Percentiles rank a stretch among this genome's conserved stretches.
Evolutionary conservation across 371 early-diverging fungal species (phyloP).

Genomic region (Capillidium heterosporum): DNA sequence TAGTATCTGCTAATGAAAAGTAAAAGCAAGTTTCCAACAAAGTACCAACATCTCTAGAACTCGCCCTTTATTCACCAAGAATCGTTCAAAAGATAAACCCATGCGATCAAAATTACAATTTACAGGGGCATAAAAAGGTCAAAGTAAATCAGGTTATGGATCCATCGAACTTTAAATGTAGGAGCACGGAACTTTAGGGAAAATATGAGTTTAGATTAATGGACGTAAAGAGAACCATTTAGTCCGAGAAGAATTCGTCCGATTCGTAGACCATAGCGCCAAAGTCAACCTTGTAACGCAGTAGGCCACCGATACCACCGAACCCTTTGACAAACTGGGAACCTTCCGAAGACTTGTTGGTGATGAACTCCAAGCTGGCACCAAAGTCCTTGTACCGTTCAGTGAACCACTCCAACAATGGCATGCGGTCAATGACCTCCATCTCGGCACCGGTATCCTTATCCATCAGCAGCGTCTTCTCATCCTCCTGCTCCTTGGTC

Average conservation of each 20-base stretch:
- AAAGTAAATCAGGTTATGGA: too few relatives aligned
- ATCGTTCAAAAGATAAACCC: too few relatives aligned
- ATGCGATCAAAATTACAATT: too few relatives aligned
- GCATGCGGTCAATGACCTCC: slow-evolving; percentile 58
- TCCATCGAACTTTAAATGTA: too few relatives aligned
- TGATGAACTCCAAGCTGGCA: slow-evolving; percentile 89
- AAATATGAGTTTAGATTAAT: not conserved
- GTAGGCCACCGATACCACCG: slow-evolving; percentile 98
- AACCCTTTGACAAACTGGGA: slow-evolving; percentile 98
- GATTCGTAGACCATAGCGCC: slow-evolving; percentile 25
- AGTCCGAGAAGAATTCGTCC: slow-evolving; percentile 16
- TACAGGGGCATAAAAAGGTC: too few relatives aligned
- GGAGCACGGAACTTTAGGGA: too few relatives aligned
- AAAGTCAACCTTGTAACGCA: slow-evolving; percentile 93
- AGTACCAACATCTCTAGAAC: too few relatives aligned
- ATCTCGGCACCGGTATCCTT: slow-evolving; percentile 42
- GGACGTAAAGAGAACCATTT: not conserved
- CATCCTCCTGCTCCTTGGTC: slow-evolving; percentile 67
- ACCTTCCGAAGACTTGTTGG: slow-evolving; percentile 96
- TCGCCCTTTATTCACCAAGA: too few relatives aligned
- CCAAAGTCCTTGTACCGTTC: slow-evolving; percentile 96
- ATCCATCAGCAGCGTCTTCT: slow-evolving; percentile 40
- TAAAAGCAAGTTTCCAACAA: too few relatives aligned
- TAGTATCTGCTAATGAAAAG: too few relatives aligned
- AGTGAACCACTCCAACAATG: slow-evolving; percentile 97